A percentile compares a stretch with the other conserved stretches of the same genome.
phyloP scores from a whole-genome alignment of 371 early-diverging fungal genomes.

The Zancudomyces culisetae region DNA sequence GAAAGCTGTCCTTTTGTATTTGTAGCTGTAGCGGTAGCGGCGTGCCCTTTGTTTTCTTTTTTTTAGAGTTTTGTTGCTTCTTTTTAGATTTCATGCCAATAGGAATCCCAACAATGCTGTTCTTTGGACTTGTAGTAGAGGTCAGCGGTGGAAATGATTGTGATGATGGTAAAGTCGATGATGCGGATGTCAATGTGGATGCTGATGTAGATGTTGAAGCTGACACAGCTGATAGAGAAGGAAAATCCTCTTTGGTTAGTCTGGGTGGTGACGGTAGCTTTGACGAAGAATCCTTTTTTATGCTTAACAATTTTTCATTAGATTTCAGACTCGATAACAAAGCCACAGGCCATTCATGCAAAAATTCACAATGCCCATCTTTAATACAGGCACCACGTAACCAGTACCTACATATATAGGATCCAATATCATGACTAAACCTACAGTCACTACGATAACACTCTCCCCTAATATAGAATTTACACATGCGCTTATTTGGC shows the following conservation, averaged over 20 bases:
- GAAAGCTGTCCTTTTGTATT: too few relatives aligned
- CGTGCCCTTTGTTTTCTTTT: neutral
- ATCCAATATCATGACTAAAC: slow-evolving; percentile 4
- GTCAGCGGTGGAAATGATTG: too few relatives aligned
- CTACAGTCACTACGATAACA: slow-evolving; percentile 4
- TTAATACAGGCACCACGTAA: slow-evolving; percentile 4
- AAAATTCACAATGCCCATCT: slow-evolving; percentile 4
- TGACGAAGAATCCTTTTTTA: neutral
- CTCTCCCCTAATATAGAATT: slow-evolving; percentile 1
- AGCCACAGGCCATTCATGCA: slow-evolving; percentile 4
- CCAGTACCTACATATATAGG: slow-evolving; percentile 2
- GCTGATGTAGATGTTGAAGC: neutral
- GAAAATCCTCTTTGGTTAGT: slow-evolving; percentile 2
- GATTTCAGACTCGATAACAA: neutral
- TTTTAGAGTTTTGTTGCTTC: neutral
- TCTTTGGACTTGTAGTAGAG: too few relatives aligned
- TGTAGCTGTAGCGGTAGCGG: too few relatives aligned
- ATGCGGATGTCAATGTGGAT: neutral
- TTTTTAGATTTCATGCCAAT: too few relatives aligned
- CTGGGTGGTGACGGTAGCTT: neutral
- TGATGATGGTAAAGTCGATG: neutral
- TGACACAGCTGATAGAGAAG: neutral
- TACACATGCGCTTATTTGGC: slow-evolving; percentile 1
- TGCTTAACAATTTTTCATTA: neutral
- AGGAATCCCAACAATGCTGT: too few relatives aligned